Evolutionary conservation across 495 filamentous ascomycete species (phyloP).

Genomic region (Penicillium cataractarum): DNA sequence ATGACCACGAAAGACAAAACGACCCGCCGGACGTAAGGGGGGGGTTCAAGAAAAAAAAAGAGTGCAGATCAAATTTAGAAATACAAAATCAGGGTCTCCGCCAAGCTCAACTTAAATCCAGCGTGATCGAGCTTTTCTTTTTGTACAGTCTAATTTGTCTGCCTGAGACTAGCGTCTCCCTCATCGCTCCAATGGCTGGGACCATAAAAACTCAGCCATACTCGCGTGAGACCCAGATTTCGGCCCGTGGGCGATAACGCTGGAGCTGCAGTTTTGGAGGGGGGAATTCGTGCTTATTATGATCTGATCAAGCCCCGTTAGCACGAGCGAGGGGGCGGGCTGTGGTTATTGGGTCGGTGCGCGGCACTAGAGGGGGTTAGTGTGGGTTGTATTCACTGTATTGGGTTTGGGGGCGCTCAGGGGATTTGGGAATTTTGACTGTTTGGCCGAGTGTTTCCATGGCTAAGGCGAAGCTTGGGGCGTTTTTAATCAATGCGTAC

Average conservation of each 20-base stretch:
- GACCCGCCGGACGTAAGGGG: not conserved
- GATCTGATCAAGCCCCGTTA: constrained; percentile 7
- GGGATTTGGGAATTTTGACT: too few species aligned
- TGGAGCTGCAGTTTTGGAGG: not conserved
- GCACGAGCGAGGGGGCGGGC: not conserved
- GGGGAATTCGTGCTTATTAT: not conserved
- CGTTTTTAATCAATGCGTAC: not conserved
- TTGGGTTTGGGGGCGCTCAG: not conserved
- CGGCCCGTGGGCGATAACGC: too few species aligned
- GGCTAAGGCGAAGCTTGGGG: not conserved
- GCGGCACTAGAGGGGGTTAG: not conserved
- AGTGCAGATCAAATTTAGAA: not conserved
- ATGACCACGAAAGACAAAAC: not conserved
- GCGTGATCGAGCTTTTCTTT: not conserved
- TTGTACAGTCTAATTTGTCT: not conserved
- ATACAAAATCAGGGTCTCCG: not conserved
- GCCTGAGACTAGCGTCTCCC: not conserved
- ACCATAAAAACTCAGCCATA: not conserved
- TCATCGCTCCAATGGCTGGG: not conserved
- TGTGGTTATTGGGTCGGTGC: not conserved
- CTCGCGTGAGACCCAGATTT: not conserved
- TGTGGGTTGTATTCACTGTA: not conserved
- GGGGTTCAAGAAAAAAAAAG: not conserved
- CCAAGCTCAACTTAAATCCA: not conserved
- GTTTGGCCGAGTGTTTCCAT: not conserved